Evolutionary conservation across 2,329 filamentous ascomycete genomes (phyloP), one percentile per base, ranked within the genome.

Genomic region (Tolypocladium tundrense): DNA sequence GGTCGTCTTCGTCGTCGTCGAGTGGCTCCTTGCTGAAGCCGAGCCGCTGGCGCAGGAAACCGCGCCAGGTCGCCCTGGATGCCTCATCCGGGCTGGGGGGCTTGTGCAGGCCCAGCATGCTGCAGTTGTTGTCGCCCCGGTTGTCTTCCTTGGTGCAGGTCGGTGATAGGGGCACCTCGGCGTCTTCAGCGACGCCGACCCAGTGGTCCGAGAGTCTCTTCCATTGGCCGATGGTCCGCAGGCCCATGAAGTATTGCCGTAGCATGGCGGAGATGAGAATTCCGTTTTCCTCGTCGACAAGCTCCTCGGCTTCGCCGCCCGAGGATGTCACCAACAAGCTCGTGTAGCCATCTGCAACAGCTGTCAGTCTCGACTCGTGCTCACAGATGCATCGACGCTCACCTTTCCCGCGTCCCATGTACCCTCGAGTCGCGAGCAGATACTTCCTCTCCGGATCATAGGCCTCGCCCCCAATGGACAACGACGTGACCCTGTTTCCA

Each of bases 211-310:
- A 82, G 76, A 88, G 88, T 59, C 85, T 79, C 60, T 83, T 85
- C 91, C 91, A 96, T 65, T 84, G 84, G 21, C 90, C 89, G 33
- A 96, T 75, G 1, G 92, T 87, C 58, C 90, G 89, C 50, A 96
- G 78, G 8, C 86, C 88, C 81, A 96, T 88, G 72, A 96, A 96
- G 72, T 96, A 96, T 69, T 96, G 91, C 14, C 91, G 84, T 24
- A 97, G 79, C 70, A 97, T 86, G 67, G 88, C 90, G 54, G 88
- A 91, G 65, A 96, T 90, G 58, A 96, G 79, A 19, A 95, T 86
- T 4, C 91, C 92, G 64, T 89, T 92, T 69, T 97, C 91, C 67
- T 96, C 91, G 37, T 85, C 86, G 6, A 96, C 86, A 19, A 96
- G 75, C 68, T 92, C 89, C 64, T 91, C 85, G 1, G 87, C 88